phyloP scores from a whole-genome alignment of 768 basidiomycete genomes.

The Lentinula guzmanii region DNA sequence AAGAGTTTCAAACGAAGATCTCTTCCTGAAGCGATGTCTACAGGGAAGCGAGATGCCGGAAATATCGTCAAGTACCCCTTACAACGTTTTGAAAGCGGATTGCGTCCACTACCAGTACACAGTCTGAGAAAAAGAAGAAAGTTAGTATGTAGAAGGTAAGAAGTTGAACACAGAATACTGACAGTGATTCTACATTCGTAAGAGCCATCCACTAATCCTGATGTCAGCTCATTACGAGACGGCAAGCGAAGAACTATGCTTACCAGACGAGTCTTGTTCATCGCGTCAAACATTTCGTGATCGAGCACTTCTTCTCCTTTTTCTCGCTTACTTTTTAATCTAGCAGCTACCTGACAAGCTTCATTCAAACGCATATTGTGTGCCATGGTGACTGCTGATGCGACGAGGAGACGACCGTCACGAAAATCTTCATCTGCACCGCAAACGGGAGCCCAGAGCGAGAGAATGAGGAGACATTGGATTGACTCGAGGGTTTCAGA shows the following conservation, averaged over 20 bases:
- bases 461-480: conserved; percentile 32
- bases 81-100: conserved; percentile 25
- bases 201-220: conserved; percentile 27
- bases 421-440: conserved; percentile 6
- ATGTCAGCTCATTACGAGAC: not conserved
- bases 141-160: not conserved
- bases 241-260: conserved; percentile 8
- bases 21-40: conserved; percentile 16
- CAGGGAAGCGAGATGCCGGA: conserved; percentile 18
- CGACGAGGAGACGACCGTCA: not conserved
- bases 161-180: not conserved
- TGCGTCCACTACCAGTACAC: conserved; percentile 30
- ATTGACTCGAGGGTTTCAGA: conserved; percentile 28
- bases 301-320: conserved; percentile 15
- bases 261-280: conserved; percentile 32
- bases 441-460: conserved; percentile 33
- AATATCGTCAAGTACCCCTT: conserved; percentile 18
- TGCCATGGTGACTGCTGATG: conserved; percentile 34
- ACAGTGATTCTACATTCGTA: conserved; percentile 29
- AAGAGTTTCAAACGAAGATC: conserved; percentile 27
- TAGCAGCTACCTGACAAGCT: conserved; percentile 24
- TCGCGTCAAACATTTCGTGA: conserved; percentile 18
- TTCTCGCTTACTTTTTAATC: conserved; percentile 19
- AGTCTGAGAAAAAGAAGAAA: conserved; percentile 18
- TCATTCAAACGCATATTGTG: conserved; percentile 33